phyloP scores from a whole-genome alignment of 306 rosid genomes.

The Lagenaria siceraria region DNA sequence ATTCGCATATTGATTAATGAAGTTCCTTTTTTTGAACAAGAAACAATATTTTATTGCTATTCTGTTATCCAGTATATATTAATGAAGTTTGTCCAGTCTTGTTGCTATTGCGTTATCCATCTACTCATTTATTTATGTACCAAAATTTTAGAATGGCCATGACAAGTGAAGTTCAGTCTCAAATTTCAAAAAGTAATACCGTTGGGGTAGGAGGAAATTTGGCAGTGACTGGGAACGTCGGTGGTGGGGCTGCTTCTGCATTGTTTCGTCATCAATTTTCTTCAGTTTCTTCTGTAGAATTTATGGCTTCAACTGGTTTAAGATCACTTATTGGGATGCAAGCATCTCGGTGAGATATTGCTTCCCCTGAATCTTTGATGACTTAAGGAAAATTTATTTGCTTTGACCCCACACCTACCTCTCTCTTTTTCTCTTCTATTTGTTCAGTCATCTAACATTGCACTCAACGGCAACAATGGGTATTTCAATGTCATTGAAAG shows the following conservation, averaged over 20 bases:
- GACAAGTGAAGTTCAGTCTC: constrained; percentile 80
- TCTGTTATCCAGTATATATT: neutral
- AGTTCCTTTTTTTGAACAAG: neutral
- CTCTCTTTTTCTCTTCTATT: neutral
- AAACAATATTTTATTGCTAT: neutral
- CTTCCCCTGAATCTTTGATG: constrained; percentile 2
- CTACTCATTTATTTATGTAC: constrained; percentile 12
- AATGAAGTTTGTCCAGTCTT: neutral
- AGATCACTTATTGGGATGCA: constrained; percentile 70
- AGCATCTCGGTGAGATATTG: constrained; percentile 57
- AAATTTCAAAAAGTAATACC: constrained; percentile 55
- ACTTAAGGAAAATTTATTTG: neutral
- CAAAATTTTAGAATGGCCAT: constrained; percentile 80
- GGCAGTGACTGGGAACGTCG: constrained; percentile 58
- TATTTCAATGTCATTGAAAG: constrained; percentile 61
- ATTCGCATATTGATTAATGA: neutral
- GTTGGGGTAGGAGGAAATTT: constrained; percentile 65
- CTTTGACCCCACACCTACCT: neutral
- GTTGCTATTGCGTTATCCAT: constrained; percentile 8
- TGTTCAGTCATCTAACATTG: constrained; percentile 47
- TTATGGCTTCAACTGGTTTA: constrained; percentile 79
- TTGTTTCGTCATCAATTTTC: constrained; percentile 66
- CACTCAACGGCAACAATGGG: constrained; percentile 87
- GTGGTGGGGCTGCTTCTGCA: constrained; percentile 83
- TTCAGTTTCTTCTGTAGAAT: constrained; percentile 53